Evolutionary conservation across 495 filamentous ascomycete species (phyloP).

Genomic region (Hyaloscypha variabilis): DNA sequence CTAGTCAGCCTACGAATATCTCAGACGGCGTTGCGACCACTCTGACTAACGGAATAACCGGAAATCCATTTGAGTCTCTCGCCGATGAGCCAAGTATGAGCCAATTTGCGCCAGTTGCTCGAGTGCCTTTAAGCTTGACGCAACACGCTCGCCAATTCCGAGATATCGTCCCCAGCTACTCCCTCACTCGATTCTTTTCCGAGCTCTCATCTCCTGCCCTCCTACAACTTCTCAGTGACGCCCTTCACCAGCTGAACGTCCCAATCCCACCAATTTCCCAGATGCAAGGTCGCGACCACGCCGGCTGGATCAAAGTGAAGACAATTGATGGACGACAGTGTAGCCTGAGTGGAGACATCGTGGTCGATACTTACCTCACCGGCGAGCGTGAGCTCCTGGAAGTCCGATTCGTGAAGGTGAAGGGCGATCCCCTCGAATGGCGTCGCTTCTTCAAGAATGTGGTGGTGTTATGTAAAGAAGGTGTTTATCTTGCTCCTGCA

Average conservation of each 20-base stretch:
- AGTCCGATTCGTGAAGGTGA: conserved; percentile 89
- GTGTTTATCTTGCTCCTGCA: conserved; percentile 49
- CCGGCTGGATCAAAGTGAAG: conserved; percentile 66
- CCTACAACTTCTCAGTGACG: conserved; percentile 76
- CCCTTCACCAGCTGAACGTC: conserved; percentile 80
- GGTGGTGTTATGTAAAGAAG: conserved; percentile 80
- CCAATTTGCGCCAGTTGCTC: conserved; percentile 83
- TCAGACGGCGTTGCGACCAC: conserved; percentile 20
- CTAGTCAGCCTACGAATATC: conserved; percentile 48
- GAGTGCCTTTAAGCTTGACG: conserved; percentile 78
- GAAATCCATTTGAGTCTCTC: conserved; percentile 58
- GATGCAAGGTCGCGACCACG: conserved; percentile 43
- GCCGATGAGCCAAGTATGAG: conserved; percentile 89
- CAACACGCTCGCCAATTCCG: conserved; percentile 85
- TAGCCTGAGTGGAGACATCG: conserved; percentile 78
- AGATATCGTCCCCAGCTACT: conserved; percentile 80
- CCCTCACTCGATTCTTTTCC: conserved; percentile 90
- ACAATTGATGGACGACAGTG: conserved; percentile 80
- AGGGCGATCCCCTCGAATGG: conserved; percentile 98
- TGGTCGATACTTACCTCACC: conserved; percentile 68
- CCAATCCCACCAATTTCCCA: conserved; percentile 58
- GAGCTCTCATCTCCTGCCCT: conserved; percentile 76
- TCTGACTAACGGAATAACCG: conserved; percentile 19
- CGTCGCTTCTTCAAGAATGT: conserved; percentile 95
- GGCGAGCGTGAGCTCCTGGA: conserved; percentile 65